Conservation (phyloP, 2,329 filamentous ascomycete genomes). For the Fusarium veterinarium region DNA sequence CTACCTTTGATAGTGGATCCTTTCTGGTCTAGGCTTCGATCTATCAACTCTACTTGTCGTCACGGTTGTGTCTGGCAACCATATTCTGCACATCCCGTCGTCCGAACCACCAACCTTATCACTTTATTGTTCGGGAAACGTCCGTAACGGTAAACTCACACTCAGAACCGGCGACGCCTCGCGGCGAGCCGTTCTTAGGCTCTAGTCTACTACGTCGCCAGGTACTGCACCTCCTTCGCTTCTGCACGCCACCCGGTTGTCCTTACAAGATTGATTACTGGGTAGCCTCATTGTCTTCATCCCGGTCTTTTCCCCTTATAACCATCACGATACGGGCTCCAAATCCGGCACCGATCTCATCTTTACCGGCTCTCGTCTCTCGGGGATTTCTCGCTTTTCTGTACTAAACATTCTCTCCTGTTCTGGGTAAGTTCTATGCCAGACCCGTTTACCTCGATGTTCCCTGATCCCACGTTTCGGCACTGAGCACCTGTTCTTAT, state of each 20-base stretch:
- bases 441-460: constrained; percentile 21
- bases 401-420: constrained; percentile 4
- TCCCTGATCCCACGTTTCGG: constrained; percentile 41
- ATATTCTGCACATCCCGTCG: constrained; percentile 45
- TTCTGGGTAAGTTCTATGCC: constrained; percentile 43
- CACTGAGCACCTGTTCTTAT: constrained; percentile 25
- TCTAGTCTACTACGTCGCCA: constrained; percentile 10
- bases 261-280: constrained; percentile 31
- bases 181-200: constrained; percentile 23
- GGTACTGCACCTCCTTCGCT: constrained; percentile 13
- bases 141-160: constrained; percentile 34
- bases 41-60: constrained; percentile 32
- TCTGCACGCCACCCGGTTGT: constrained; percentile 30
- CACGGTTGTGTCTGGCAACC: constrained; percentile 32
- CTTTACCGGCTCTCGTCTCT: constrained; percentile 20
- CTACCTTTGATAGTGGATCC: constrained; percentile 36
- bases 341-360: constrained; percentile 21
- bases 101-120: constrained; percentile 37
- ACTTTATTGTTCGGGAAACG: constrained; percentile 36
- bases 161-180: constrained; percentile 25
- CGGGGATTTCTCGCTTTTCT: constrained; percentile 43
- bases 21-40: constrained; percentile 37
- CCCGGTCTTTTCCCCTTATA: constrained; percentile 16
- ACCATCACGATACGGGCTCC: constrained; percentile 18
- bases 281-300: constrained; percentile 26